Evolutionary conservation across 2,329 filamentous ascomycete species (phyloP).

Genomic region (Calonectria ilicicola): DNA sequence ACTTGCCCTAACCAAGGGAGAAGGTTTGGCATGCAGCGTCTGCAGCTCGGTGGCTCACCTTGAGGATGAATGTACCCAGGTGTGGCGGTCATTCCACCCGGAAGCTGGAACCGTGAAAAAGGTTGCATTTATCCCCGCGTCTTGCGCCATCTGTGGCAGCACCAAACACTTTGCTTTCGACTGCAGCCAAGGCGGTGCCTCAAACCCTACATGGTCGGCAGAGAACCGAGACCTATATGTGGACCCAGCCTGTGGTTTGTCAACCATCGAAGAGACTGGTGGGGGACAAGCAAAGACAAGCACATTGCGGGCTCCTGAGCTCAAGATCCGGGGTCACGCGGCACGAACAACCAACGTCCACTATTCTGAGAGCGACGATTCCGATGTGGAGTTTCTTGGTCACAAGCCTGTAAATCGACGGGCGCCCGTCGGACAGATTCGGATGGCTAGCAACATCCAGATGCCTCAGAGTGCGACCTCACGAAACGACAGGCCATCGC

Average conservation of each 20-base stretch:
- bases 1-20: conserved; percentile 62
- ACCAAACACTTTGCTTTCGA: conserved; percentile 68
- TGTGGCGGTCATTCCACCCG: conserved; percentile 70
- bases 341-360: conserved; percentile 53
- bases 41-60: conserved; percentile 69
- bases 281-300: conserved; percentile 38
- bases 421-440: conserved; percentile 49
- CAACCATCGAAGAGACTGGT: conserved; percentile 51
- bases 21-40: conserved; percentile 69
- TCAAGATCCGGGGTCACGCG: conserved; percentile 50
- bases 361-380: conserved; percentile 61
- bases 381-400: conserved; percentile 58
- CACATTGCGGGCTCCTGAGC: conserved; percentile 40
- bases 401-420: conserved; percentile 47
- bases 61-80: conserved; percentile 69
- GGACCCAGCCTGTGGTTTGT: conserved; percentile 55
- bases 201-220: conserved; percentile 64
- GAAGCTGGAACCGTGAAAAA: conserved; percentile 55
- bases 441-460: conserved; percentile 55
- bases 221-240: conserved; percentile 62
- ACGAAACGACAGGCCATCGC: conserved; percentile 24
- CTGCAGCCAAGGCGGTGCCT: conserved; percentile 52
- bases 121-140: conserved; percentile 62
- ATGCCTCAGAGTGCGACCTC: conserved; percentile 43
- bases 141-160: conserved; percentile 68